A percentile compares a stretch with the other conserved stretches of the same genome.
These are phyloP conservation scores for Hypericum androsaemum DNA, from an alignment of 345 rosid species.

Conservation along the genomic window DNA sequence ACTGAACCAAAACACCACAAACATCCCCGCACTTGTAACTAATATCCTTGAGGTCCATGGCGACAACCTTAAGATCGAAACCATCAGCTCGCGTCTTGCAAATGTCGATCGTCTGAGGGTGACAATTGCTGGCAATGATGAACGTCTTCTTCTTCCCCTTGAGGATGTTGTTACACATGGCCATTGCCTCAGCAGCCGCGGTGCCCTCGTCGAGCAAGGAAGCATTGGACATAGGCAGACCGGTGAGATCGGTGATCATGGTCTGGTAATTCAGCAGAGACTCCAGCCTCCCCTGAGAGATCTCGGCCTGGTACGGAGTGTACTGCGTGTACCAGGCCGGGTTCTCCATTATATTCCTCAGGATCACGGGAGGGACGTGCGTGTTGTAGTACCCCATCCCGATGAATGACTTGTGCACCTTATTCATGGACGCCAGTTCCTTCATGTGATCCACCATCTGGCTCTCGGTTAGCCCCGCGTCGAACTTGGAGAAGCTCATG, in stretches of 20 bases:
- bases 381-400: neutral
- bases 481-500: neutral
- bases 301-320: neutral
- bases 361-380: neutral
- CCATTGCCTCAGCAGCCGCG: constrained; percentile 98
- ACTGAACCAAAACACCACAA: constrained; percentile 95
- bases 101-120: constrained; percentile 88
- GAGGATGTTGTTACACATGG: constrained; percentile 84
- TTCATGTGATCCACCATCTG: neutral
- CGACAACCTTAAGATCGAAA: constrained; percentile 63
- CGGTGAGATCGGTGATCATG: neutral
- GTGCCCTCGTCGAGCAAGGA: constrained; percentile 90
- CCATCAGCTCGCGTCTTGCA: constrained; percentile 91
- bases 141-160: constrained; percentile 94
- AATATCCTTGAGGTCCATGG: constrained; percentile 65
- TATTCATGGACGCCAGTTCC: neutral
- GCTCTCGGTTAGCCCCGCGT: neutral
- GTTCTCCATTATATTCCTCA: neutral
- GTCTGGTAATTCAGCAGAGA: neutral
- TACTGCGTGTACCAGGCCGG: neutral
- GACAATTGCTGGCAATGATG: constrained; percentile 73
- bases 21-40: constrained; percentile 75
- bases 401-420: neutral
- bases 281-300: neutral
- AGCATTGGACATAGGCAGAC: neutral